Conservation (phyloP, 768 basidiomycete genomes). For the Calocera cornea region DNA sequence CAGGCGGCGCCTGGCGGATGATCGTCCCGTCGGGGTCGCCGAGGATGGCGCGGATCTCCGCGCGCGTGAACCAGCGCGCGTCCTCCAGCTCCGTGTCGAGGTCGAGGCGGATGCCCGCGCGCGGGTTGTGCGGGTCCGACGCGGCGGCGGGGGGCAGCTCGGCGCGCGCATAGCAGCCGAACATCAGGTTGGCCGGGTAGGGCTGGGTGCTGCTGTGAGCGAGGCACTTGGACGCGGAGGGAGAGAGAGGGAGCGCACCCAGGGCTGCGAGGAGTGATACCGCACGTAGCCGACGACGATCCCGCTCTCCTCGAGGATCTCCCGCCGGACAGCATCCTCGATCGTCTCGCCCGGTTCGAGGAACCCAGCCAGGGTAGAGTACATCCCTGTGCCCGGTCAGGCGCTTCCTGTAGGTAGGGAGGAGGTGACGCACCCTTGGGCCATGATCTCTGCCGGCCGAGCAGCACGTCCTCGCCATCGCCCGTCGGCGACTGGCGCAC, state of each 20-base stretch:
- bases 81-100: constrained; percentile 95
- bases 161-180: constrained; percentile 73
- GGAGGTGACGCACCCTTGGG: constrained; percentile 19
- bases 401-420: background rate
- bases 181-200: constrained; percentile 80
- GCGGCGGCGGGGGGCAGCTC: constrained; percentile 31
- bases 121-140: constrained; percentile 32
- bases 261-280: constrained; percentile 80
- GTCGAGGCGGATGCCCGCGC: constrained; percentile 48
- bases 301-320: constrained; percentile 94
- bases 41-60: constrained; percentile 53
- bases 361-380: constrained; percentile 87
- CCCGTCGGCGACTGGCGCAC: constrained; percentile 43
- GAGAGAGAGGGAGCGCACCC: constrained; percentile 32
- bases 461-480: constrained; percentile 58
- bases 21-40: constrained; percentile 39
- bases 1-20: constrained; percentile 38
- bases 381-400: constrained; percentile 34
- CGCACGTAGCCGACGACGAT: constrained; percentile 68
- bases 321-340: constrained; percentile 83
- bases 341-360: constrained; percentile 89
- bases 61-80: constrained; percentile 75
- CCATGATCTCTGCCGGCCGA: constrained; percentile 47
- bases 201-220: constrained; percentile 38
- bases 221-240: background rate